These are phyloP conservation scores for Plantago rigida DNA, from an alignment of 305 asterid species.

Conservation along the genomic window DNA sequence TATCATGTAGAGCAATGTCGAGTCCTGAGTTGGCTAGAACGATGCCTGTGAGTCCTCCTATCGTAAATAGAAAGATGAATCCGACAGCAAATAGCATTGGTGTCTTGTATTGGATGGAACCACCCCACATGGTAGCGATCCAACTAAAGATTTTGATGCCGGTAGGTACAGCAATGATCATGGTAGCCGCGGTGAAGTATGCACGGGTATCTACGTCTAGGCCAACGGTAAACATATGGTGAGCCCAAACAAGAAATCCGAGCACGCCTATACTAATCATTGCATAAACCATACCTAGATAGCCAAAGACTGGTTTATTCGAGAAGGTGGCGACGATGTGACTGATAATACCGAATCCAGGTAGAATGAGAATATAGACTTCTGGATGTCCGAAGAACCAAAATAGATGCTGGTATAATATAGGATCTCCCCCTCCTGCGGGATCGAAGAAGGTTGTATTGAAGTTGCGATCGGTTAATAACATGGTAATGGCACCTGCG, in stretches of 20 bases:
- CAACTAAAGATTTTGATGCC: constrained; percentile 1
- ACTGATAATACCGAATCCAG: neutral
- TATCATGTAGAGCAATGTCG: too few species aligned
- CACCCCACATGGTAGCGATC: constrained; percentile 15
- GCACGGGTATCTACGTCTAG: neutral
- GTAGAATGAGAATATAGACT: neutral
- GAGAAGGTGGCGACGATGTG: neutral
- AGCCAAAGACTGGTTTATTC: neutral
- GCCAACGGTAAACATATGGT: neutral
- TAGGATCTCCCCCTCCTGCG: too few species aligned
- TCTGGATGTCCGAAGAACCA: neutral
- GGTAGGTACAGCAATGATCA: constrained; percentile 5
- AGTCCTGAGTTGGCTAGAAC: neutral
- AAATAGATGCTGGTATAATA: too few species aligned
- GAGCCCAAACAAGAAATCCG: neutral
- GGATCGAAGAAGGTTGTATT: neutral
- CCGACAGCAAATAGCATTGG: too few species aligned
- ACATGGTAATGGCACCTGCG: too few species aligned
- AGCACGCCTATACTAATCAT: too few species aligned
- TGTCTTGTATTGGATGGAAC: neutral
- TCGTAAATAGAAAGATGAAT: neutral
- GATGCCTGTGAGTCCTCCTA: neutral
- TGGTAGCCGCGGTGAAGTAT: neutral
- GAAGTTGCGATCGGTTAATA: neutral
- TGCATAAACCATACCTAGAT: too few species aligned